Evolutionary conservation across 2,329 filamentous ascomycete species (phyloP), one percentile per base, ranked within the genome.

Genomic region (Didymella pomorum): DNA sequence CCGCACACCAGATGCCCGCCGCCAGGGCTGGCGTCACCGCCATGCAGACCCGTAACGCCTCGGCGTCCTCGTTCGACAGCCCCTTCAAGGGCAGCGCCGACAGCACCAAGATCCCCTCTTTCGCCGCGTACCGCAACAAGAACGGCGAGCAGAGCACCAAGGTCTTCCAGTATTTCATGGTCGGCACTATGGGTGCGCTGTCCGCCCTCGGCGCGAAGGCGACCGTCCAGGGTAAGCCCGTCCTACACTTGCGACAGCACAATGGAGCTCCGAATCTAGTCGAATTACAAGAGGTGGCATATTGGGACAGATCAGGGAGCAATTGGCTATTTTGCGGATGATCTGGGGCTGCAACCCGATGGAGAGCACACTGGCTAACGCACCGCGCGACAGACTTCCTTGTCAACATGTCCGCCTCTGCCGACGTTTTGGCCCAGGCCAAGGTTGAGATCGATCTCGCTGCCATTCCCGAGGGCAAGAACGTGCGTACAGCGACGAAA

Each of bases 381-480:
- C 62, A 37, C 52, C 60, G 58, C 63, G 61, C 64, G 51, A 69
- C 81, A 99, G 95, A 99, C 83, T 99, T 99, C 87, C 87, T 99
- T 67, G 92, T 97, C 84, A 99, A 97, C 88, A 98, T 99, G 96
- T 96, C 94, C 75, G 95, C 95, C 65, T 99, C 95, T 63, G 95
- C 95, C 81, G 95, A 99, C 77, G 93, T 99, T 77, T 83, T 99
- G 82, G 95, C 96, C 78, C 96, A 97, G 89, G 95, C 95, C 81
- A 99, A 99, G 89, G 95, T 99, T 72, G 95, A 99, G 85, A 90
- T 99, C 72, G 92, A 97, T 80, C 90, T 99, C 69, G 85, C 84
- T 74, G 80, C 92, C 66, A 98, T 99, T 74, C 95, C 95, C 64
- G 94, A 98, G 86, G 95, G 95, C 87, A 99, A 98, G 91, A 99